Base-by-base conservation (phyloP, 2,329 filamentous ascomycete species). In the Phialemoniopsis sp. region DNA sequence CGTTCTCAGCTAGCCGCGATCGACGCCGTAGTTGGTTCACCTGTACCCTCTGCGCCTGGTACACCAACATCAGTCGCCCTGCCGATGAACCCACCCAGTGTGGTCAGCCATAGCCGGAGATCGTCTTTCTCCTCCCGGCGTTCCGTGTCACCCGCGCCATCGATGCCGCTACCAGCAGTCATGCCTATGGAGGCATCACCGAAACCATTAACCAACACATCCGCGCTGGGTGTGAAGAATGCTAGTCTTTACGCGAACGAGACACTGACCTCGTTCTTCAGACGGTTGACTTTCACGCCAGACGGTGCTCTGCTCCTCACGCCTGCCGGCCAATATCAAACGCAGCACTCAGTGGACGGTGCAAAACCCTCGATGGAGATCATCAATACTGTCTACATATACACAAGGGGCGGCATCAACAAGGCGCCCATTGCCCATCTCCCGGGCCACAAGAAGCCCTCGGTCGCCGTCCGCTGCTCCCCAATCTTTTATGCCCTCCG, bases 381-480 rank as follows among this genome's bases (percentile, higher is more conserved):
- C 37, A 89, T 87, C 52, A 98, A 98, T 57, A 98, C 93, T 0
- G 94, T 98, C 16, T 98, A 98, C 63, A 93, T 98, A 39, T 98
- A 98, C 62, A 96, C 91, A 0, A 77, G 93, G 52, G 93, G 90
- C 21, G 93, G 93, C 17, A 89, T 98, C 56, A 97, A 96, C 66
- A 96, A 94, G 59, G 89, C 93, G 2, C 93, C 93, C 3, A 86
- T 97, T 41, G 89, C 91, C 7, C 93, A 97, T 63, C 74, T 98
- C 7, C 93, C 93, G 0, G 93, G 93, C 2, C 91, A 97, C 64
- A 98, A 96, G 71, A 98, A 98, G 62, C 93, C 93, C 0, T 97
- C 93, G 0, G 88, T 98, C 10, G 93, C 90, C 2, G 88, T 98
- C 43, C 88, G 88, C 56, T 98, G 93, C 59, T 98, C 91, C 13